Percentiles rank a stretch among this genome's conserved stretches.
Conservation (phyloP, 768 basidiomycete species). For the Tubosaeta sp. region DNA sequence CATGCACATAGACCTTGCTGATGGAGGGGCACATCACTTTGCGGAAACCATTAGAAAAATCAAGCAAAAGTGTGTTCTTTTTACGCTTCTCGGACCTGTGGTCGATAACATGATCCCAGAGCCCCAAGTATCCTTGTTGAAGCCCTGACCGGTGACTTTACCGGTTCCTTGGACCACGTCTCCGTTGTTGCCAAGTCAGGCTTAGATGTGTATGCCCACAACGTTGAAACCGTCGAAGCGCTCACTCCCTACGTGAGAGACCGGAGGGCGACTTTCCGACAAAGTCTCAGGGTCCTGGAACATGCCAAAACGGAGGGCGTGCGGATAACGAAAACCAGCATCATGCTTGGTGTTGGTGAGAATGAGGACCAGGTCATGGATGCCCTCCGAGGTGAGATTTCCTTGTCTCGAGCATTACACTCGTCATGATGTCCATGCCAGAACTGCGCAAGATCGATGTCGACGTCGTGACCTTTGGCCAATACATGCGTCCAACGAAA, state of each 20-base stretch:
- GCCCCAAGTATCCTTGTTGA: slow-evolving; percentile 96
- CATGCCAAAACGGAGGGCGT: slow-evolving; percentile 83
- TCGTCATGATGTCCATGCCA: slow-evolving; percentile 29
- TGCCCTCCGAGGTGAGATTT: slow-evolving; percentile 69
- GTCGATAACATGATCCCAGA: slow-evolving; percentile 37
- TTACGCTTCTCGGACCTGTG: slow-evolving; percentile 12
- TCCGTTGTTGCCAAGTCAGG: slow-evolving; percentile 86
- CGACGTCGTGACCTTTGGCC: slow-evolving; percentile 98
- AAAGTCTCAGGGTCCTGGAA: slow-evolving; percentile 75
- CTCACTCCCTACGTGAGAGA: slow-evolving; percentile 95
- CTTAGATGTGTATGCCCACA: slow-evolving; percentile 97
- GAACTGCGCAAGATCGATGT: slow-evolving; percentile 86
- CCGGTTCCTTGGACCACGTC: slow-evolving; percentile 70
- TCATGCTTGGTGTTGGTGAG: slow-evolving; percentile 98
- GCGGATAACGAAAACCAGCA: slow-evolving; percentile 92
- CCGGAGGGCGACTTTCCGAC: slow-evolving; percentile 85
- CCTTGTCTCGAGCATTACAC: not conserved
- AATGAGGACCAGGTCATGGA: slow-evolving; percentile 74
- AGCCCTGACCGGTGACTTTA: slow-evolving; percentile 94
- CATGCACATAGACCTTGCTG: slow-evolving; percentile 65
- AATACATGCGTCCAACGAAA: slow-evolving; percentile 99
- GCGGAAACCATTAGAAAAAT: slow-evolving; percentile 93
- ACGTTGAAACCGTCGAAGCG: slow-evolving; percentile 93
- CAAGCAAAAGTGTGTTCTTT: slow-evolving; percentile 75
- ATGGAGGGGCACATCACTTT: slow-evolving; percentile 92